phyloP scores from a whole-genome alignment of 2,329 filamentous ascomycete species.

The Fusarium brevicatenulatum region DNA sequence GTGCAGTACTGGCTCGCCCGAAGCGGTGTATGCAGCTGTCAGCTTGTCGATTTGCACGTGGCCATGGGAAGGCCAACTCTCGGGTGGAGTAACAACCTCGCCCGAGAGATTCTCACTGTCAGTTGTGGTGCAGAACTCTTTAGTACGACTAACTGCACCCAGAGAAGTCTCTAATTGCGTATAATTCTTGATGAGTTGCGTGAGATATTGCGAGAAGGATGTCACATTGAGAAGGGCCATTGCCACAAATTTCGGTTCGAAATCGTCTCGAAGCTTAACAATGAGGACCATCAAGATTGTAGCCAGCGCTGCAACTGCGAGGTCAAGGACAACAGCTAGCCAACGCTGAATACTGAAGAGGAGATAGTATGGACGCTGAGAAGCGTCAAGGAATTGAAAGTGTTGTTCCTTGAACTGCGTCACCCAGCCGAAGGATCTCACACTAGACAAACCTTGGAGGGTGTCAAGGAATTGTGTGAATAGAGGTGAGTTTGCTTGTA shows the following conservation, averaged over 20 bases:
- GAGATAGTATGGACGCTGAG: conserved; percentile 51
- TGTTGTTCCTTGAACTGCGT: conserved; percentile 32
- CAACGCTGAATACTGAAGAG: conserved; percentile 61
- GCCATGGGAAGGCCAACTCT: conserved; percentile 10
- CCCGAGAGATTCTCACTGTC: conserved; percentile 6
- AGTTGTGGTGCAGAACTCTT: conserved; percentile 9
- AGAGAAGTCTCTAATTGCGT: conserved; percentile 41
- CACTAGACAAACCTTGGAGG: conserved; percentile 38
- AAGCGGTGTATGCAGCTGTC: conserved; percentile 46
- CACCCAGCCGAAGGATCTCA: conserved; percentile 51
- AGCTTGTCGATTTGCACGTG: conserved; percentile 43
- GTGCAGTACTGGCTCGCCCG: conserved; percentile 41
- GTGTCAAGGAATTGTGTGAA: conserved; percentile 46
- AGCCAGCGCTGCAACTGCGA: conserved; percentile 57
- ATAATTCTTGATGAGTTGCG: conserved; percentile 49
- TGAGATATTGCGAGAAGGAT: conserved; percentile 44
- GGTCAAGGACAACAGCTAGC: conserved; percentile 59
- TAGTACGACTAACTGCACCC: conserved; percentile 23
- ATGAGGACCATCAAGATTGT: conserved; percentile 57
- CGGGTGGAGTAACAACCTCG: neutral
- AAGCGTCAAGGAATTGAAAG: conserved; percentile 46
- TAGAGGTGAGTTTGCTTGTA: conserved; percentile 46
- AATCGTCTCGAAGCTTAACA: conserved; percentile 46
- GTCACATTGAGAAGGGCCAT: conserved; percentile 45
- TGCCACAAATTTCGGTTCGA: conserved; percentile 33